Conservation (phyloP, 1,139 yeast species). For the Kazachstania sp. region DNA sequence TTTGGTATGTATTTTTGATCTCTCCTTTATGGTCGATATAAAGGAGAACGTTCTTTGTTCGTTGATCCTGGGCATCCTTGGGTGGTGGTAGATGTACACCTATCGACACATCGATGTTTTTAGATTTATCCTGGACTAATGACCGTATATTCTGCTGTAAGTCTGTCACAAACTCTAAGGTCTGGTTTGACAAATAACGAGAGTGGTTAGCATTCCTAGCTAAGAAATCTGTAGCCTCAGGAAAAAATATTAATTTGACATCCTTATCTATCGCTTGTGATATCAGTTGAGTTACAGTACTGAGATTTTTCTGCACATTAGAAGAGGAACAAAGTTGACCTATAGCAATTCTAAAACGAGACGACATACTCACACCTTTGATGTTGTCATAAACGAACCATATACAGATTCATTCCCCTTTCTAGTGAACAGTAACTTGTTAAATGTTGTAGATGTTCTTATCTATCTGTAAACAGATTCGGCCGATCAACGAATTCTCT, state of each 20-base stretch:
- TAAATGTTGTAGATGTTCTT: too few relatives aligned
- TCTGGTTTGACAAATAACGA: conserved; percentile 42
- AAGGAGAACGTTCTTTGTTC: conserved; percentile 63
- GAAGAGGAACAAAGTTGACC: conserved; percentile 82
- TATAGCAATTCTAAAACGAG: conserved; percentile 49
- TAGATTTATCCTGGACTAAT: conserved; percentile 29
- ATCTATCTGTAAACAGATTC: too few relatives aligned
- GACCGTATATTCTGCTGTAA: conserved; percentile 42
- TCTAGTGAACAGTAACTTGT: too few relatives aligned
- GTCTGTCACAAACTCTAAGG: conserved; percentile 33
- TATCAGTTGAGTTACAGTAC: conserved; percentile 49
- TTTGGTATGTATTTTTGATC: conserved; percentile 62
- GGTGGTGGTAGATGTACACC: conserved; percentile 75
- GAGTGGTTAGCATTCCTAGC: conserved; percentile 65
- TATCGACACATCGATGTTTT: conserved; percentile 44
- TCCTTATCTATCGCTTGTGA: conserved; percentile 50
- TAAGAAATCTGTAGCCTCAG: conserved; percentile 89
- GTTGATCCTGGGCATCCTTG: conserved; percentile 15
- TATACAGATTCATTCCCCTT: too few relatives aligned
- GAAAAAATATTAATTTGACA: conserved; percentile 66
- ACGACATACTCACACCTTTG: not conserved
- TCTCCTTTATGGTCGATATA: conserved; percentile 63
- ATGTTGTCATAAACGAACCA: too few relatives aligned
- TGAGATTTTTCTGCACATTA: conserved; percentile 50
- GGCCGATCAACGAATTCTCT: too few relatives aligned